A percentile compares a stretch with the other conserved stretches of the same genome.
Conservation (phyloP, 306 rosid genomes). For the Vigna radiata region DNA sequence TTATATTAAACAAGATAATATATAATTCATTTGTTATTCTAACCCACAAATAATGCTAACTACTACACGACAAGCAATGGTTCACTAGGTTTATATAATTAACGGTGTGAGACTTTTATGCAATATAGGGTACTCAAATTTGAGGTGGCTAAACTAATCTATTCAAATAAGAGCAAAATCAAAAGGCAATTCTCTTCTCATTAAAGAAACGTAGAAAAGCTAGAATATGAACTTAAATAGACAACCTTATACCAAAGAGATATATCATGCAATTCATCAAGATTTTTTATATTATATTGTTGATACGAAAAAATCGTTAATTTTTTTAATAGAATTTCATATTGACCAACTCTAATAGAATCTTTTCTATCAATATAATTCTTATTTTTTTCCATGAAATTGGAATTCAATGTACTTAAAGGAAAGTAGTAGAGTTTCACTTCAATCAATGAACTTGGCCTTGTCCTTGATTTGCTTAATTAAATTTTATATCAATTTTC, state of each 20-base stretch:
- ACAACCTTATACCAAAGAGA: not conserved
- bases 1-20: not conserved
- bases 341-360: too few species aligned
- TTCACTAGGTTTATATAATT: not conserved
- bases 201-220: not conserved
- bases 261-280: too few species aligned
- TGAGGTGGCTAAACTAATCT: not conserved
- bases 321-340: too few species aligned
- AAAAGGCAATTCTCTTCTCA: not conserved
- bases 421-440: too few species aligned
- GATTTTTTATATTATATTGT: too few species aligned
- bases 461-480: not conserved
- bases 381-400: too few species aligned
- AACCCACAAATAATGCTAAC: not conserved
- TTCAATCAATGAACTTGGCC: too few species aligned
- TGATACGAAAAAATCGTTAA: too few species aligned
- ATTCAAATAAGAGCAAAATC: not conserved
- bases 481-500: conserved; percentile 9
- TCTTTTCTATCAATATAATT: too few species aligned
- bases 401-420: too few species aligned
- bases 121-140: not conserved
- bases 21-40: not conserved
- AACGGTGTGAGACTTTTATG: not conserved
- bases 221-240: not conserved
- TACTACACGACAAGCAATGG: not conserved